Conservation (phyloP, 768 basidiomycete species). For the Leccinum incarnatum region DNA sequence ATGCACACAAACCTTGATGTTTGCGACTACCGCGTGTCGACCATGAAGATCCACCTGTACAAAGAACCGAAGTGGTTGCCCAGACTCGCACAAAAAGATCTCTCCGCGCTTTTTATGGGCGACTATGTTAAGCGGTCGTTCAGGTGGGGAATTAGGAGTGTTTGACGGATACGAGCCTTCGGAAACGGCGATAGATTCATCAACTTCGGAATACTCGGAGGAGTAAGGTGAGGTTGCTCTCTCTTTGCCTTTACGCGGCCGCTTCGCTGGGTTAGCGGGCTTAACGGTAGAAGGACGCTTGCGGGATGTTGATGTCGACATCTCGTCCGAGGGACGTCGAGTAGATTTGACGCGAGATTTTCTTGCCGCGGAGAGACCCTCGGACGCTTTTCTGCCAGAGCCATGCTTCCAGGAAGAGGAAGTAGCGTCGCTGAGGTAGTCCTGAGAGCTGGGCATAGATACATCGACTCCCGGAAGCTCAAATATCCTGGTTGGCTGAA, state of each 20-base stretch:
- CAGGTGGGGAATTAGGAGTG: slow-evolving; percentile 16
- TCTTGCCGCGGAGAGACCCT: slow-evolving; percentile 6
- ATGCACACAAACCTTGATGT: slow-evolving; percentile 54
- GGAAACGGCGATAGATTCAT: slow-evolving; percentile 13
- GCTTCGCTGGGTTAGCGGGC: slow-evolving; percentile 16
- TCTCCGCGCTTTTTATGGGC: slow-evolving; percentile 24
- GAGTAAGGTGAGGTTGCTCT: slow-evolving; percentile 18
- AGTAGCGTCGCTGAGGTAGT: background rate
- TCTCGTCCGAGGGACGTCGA: slow-evolving; percentile 7
- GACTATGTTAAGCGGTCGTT: slow-evolving; percentile 12
- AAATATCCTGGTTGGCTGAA: background rate
- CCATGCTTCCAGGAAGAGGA: slow-evolving; percentile 5
- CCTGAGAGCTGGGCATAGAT: slow-evolving; percentile 6
- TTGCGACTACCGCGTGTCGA: slow-evolving; percentile 45
- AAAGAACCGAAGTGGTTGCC: slow-evolving; percentile 51
- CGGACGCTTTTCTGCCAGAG: slow-evolving; percentile 5
- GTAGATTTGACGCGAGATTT: slow-evolving; percentile 6
- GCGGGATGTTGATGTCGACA: slow-evolving; percentile 16
- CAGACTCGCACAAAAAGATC: slow-evolving; percentile 45
- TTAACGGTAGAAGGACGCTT: slow-evolving; percentile 22
- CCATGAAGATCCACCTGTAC: slow-evolving; percentile 67
- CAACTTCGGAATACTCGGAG: slow-evolving; percentile 16
- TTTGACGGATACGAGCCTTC: slow-evolving; percentile 8
- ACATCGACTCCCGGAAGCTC: background rate
- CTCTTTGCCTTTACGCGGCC: slow-evolving; percentile 30